These are phyloP conservation scores for Neurospora sp. DNA, from an alignment of 495 filamentous ascomycete species.

Conservation along the genomic window DNA sequence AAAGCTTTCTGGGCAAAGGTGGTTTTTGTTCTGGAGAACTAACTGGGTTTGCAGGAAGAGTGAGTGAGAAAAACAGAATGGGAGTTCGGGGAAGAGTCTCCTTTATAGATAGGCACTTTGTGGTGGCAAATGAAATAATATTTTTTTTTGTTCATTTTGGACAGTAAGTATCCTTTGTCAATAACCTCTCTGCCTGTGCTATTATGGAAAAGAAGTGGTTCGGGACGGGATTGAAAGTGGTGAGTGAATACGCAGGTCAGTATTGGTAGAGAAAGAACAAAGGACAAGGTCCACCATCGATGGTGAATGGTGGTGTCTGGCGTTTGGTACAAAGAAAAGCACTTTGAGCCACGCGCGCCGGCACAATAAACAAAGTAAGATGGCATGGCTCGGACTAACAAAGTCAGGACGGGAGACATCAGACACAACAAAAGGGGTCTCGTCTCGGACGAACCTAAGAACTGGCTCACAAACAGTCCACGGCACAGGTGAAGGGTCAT, in stretches of 20 bases:
- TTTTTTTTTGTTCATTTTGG: not conserved
- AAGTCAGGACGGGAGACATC: not conserved
- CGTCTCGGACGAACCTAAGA: not conserved
- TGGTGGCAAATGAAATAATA: not conserved
- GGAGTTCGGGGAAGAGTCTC: not conserved
- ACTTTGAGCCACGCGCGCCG: not conserved
- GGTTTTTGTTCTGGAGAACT: not conserved
- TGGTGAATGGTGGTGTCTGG: not conserved
- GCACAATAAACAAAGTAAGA: not conserved
- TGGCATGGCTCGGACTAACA: not conserved
- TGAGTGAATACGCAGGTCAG: not conserved
- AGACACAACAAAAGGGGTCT: not conserved
- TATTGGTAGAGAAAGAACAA: not conserved
- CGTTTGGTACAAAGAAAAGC: not conserved
- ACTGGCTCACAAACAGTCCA: no score
- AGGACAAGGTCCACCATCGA: not conserved
- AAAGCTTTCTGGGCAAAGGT: not conserved
- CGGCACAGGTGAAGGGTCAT: not conserved
- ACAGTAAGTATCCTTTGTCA: not conserved
- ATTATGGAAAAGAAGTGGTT: not conserved
- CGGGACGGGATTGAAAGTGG: not conserved
- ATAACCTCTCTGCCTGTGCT: not conserved
- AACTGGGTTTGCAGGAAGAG: not conserved
- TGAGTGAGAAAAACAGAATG: not conserved
- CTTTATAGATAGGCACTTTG: not conserved